phyloP scores from a whole-genome alignment of 345 rosid species.

The Eucalyptus regnans region DNA sequence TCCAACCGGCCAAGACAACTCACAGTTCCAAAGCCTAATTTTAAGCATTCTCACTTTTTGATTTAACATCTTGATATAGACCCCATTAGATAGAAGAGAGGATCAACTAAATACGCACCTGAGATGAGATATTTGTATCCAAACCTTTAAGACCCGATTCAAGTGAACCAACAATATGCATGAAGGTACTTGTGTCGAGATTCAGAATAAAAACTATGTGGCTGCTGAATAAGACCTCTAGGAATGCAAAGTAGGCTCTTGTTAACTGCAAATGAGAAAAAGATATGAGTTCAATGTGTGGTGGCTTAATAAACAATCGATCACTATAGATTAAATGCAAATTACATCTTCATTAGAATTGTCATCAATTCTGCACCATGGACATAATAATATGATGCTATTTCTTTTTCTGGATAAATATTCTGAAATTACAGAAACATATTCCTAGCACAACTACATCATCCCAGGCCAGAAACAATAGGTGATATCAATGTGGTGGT shows the following conservation, averaged over 20 bases:
- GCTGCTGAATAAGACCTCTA: constrained; percentile 79
- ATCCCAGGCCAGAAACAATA: neutral
- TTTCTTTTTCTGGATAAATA: neutral
- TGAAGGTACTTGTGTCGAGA: constrained; percentile 76
- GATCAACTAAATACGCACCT: constrained; percentile 34
- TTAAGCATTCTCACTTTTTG: neutral
- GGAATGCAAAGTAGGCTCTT: constrained; percentile 90
- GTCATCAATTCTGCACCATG: neutral
- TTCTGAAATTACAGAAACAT: neutral
- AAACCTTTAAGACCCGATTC: constrained; percentile 97
- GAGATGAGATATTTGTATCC: constrained; percentile 83
- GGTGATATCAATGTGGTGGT: neutral
- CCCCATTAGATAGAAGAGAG: neutral
- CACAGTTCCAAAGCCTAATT: neutral
- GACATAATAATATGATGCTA: neutral
- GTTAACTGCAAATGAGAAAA: constrained; percentile 61
- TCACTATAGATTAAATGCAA: neutral
- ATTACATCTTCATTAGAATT: neutral
- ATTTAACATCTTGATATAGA: neutral
- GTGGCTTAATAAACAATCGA: neutral
- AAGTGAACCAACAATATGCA: constrained; percentile 88
- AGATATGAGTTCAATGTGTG: neutral
- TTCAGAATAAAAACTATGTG: constrained; percentile 71
- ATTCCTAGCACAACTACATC: neutral
- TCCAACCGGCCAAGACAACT: neutral